These are phyloP conservation scores for Trichoderma gamsii DNA, from an alignment of 495 filamentous ascomycete genomes.

Conservation along the genomic window DNA sequence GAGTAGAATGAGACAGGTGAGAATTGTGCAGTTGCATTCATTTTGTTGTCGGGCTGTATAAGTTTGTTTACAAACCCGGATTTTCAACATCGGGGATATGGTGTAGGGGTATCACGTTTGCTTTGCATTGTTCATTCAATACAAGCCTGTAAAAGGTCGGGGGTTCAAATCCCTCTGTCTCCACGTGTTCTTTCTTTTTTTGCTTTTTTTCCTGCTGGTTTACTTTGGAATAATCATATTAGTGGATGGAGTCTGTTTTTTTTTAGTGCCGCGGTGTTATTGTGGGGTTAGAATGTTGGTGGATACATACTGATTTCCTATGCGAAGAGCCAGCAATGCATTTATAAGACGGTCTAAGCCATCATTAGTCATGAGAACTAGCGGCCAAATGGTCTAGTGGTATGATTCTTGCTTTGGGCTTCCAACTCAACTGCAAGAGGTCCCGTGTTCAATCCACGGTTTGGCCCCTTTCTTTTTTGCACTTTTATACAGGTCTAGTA, in stretches of 20 bases:
- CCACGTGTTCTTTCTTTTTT: background rate
- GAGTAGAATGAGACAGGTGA: too few relatives aligned
- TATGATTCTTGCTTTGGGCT: conserved; percentile 14
- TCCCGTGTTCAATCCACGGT: conserved; percentile 14
- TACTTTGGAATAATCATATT: background rate
- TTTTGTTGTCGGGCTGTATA: background rate
- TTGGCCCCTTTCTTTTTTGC: conserved; percentile 8
- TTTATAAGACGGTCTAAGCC: background rate
- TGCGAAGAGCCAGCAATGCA: too few relatives aligned
- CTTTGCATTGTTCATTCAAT: background rate
- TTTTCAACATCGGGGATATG: conserved; percentile 5
- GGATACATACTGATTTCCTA: too few relatives aligned
- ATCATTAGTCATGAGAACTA: background rate
- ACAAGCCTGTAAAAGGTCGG: background rate
- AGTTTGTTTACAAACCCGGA: background rate
- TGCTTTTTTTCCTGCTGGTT: background rate
- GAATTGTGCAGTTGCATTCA: background rate
- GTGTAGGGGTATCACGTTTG: conserved; percentile 14
- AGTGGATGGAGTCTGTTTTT: background rate
- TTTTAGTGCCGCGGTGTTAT: background rate
- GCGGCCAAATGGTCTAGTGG: conserved; percentile 13
- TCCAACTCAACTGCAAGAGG: conserved; percentile 9
- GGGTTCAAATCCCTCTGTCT: conserved; percentile 12
- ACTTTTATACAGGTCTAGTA: background rate
- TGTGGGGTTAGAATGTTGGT: background rate